Conservation (phyloP, 2,329 filamentous ascomycete species). For the Thermomyces lanuginosus region DNA sequence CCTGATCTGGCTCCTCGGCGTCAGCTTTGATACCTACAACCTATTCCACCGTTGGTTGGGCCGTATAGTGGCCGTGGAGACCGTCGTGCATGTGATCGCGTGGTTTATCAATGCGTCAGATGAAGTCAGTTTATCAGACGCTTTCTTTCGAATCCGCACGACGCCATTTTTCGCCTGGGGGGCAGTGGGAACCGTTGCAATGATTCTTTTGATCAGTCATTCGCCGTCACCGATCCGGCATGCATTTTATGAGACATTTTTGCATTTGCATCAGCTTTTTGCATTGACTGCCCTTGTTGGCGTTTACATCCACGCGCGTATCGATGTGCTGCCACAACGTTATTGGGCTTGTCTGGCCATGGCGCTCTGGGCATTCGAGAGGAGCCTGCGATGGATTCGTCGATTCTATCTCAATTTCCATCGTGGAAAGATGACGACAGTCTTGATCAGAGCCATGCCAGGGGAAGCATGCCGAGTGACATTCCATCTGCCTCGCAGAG, state of each 20-base stretch:
- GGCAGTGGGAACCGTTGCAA: constrained; percentile 26
- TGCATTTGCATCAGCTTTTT: constrained; percentile 31
- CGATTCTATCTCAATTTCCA: constrained; percentile 40
- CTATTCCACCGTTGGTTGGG: constrained; percentile 73
- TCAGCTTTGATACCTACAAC: constrained; percentile 96
- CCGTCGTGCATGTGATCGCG: constrained; percentile 51
- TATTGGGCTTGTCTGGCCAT: constrained; percentile 24
- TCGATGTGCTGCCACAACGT: constrained; percentile 27
- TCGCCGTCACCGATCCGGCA: constrained; percentile 30
- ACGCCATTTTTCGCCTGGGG: constrained; percentile 31
- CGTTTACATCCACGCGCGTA: constrained; percentile 28
- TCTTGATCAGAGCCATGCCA: constrained; percentile 42
- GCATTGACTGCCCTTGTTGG: constrained; percentile 29
- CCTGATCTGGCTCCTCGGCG: constrained; percentile 60
- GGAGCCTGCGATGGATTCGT: constrained; percentile 31
- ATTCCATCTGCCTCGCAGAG: constrained; percentile 40
- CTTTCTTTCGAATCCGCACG: constrained; percentile 17
- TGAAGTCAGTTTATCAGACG: constrained; percentile 17
- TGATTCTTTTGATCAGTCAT: constrained; percentile 27
- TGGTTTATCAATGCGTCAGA: constrained; percentile 58
- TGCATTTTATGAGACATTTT: constrained; percentile 32
- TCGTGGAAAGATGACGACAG: constrained; percentile 28
- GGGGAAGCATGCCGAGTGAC: constrained; percentile 45
- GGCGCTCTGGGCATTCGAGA: constrained; percentile 27
- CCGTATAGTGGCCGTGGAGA: constrained; percentile 55